A percentile compares a stretch with the other conserved stretches of the same genome.
Evolutionary conservation across 768 basidiomycete genomes (phyloP).

Genomic region (Phanerochaete carnosa): DNA sequence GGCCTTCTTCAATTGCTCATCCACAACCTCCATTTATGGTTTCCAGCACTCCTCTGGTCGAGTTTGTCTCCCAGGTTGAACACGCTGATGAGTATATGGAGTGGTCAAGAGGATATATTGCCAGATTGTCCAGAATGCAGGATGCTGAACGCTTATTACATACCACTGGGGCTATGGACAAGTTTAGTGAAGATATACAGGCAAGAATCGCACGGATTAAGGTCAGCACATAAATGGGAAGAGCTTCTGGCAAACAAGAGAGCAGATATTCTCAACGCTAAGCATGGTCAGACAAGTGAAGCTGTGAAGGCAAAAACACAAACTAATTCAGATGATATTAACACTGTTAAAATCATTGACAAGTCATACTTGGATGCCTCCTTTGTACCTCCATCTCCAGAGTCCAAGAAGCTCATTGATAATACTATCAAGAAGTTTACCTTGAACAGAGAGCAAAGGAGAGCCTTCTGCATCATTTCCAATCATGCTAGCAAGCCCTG

Average conservation of each 20-base stretch:
- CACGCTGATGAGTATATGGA: neutral
- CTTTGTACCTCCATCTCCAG: neutral
- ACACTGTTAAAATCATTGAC: slow-evolving; percentile 5
- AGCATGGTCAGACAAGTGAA: neutral
- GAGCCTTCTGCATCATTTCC: slow-evolving; percentile 19
- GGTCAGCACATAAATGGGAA: neutral
- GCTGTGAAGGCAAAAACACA: neutral
- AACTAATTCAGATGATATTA: no score
- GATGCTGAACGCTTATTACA: neutral
- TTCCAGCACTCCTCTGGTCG: no score
- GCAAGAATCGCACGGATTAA: no score
- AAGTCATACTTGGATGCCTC: neutral
- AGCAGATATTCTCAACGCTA: neutral
- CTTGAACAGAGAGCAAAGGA: slow-evolving; percentile 17
- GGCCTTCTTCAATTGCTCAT: no score
- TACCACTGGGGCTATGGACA: neutral
- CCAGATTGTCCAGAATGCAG: neutral
- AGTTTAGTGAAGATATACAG: neutral
- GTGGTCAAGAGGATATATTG: neutral
- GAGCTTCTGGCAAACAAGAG: neutral
- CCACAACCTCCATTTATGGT: no score
- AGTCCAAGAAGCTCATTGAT: neutral
- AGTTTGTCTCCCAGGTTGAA: no score
- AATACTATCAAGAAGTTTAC: slow-evolving; percentile 5
- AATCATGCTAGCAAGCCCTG: slow-evolving; percentile 10